Conservation (phyloP, 495 filamentous ascomycete species). For the Thermothielavioides terrestris region DNA sequence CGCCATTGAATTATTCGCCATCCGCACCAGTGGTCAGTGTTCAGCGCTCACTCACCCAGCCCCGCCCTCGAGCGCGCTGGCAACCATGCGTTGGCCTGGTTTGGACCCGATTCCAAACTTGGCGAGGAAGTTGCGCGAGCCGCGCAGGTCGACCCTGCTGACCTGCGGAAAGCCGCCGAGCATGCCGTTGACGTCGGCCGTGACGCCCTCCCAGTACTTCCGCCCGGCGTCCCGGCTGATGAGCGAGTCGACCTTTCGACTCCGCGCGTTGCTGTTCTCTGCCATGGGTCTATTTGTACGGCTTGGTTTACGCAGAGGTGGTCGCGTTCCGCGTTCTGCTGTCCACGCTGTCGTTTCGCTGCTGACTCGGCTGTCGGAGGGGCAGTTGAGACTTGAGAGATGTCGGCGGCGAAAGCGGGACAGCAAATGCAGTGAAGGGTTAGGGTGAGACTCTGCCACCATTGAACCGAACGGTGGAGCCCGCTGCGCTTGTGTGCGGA, state of each 20-base stretch:
- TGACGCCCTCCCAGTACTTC: conserved; percentile 67
- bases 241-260: conserved; percentile 29
- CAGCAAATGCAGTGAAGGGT: too few relatives aligned
- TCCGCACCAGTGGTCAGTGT: neutral
- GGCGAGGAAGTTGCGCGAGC: conserved; percentile 64
- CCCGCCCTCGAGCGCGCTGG: conserved; percentile 43
- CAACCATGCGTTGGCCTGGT: conserved; percentile 17
- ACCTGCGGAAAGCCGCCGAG: conserved; percentile 61
- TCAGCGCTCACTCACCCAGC: conserved; percentile 36
- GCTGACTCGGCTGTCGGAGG: too few relatives aligned
- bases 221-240: conserved; percentile 47
- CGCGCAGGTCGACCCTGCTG: conserved; percentile 66
- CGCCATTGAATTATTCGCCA: neutral
- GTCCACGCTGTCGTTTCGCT: too few relatives aligned
- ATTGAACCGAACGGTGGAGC: too few relatives aligned
- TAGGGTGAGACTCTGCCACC: too few relatives aligned
- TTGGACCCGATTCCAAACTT: conserved; percentile 55
- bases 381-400: too few relatives aligned
- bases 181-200: conserved; percentile 70
- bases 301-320: too few relatives aligned
- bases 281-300: conserved; percentile 2
- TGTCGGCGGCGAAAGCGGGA: too few relatives aligned
- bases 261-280: neutral
- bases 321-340: too few relatives aligned
- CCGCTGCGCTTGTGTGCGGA: too few relatives aligned